Evolutionary conservation across 805 yeast species (phyloP).

Genomic region (Candida boleticola): DNA sequence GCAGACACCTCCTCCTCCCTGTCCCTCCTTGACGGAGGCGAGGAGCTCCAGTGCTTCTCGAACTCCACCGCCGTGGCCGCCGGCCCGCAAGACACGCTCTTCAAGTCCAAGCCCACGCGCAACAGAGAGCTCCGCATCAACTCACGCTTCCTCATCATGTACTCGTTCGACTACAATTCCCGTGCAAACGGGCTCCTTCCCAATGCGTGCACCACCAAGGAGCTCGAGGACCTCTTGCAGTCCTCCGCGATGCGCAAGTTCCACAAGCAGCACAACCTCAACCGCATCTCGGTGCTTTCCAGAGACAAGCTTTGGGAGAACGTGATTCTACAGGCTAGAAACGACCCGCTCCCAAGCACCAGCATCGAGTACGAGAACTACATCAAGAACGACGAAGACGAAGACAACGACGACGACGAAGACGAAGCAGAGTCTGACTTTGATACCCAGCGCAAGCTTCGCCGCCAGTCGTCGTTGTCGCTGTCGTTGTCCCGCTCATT

Average conservation of each 20-base stretch:
- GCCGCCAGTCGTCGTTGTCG: conserved; percentile 11
- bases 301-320: conserved; percentile 53
- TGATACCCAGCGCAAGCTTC: conserved; percentile 3
- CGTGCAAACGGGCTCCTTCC: conserved; percentile 31
- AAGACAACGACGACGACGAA: conserved; percentile 6
- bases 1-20: too few species aligned
- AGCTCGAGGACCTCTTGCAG: conserved; percentile 12
- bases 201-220: conserved; percentile 11
- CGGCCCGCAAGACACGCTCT: not conserved
- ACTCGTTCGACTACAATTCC: conserved; percentile 48
- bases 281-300: conserved; percentile 39
- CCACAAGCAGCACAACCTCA: conserved; percentile 22
- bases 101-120: conserved; percentile 4
- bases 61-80: not conserved
- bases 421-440: conserved; percentile 1
- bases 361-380: conserved; percentile 20
- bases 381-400: conserved; percentile 21
- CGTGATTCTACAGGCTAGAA: conserved; percentile 52
- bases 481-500: conserved; percentile 6
- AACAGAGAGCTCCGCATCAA: conserved; percentile 52
- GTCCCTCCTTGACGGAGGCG: not conserved
- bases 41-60: not conserved
- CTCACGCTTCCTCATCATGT: conserved; percentile 45
- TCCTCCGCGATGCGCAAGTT: conserved; percentile 23
- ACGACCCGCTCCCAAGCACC: conserved; percentile 31